Percentiles rank a stretch among this genome's conserved stretches.
Evolutionary conservation across 371 early-diverging fungal species (phyloP).

Genomic region (Mucor velutinosus): DNA sequence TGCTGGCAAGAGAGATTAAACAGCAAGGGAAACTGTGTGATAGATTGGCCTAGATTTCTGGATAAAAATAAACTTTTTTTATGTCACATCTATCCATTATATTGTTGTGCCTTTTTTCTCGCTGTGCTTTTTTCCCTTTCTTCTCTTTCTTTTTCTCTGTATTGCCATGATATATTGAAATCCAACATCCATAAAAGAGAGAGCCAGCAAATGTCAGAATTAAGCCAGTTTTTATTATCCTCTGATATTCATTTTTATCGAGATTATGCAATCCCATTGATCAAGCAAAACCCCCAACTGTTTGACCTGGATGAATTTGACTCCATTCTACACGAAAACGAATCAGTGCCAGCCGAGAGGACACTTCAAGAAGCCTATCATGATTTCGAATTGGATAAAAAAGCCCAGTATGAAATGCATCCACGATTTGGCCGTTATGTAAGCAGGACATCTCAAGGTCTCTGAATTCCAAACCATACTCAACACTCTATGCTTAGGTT

Average conservation of each 20-base stretch:
- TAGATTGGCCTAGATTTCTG: constrained; percentile 9
- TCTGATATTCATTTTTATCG: constrained; percentile 41
- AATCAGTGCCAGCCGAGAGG: constrained; percentile 8
- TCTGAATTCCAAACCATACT: too few species aligned
- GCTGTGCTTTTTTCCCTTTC: background rate
- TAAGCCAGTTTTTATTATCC: constrained; percentile 35
- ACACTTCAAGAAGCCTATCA: constrained; percentile 25
- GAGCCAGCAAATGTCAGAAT: constrained; percentile 12
- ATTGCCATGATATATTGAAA: constrained; percentile 1
- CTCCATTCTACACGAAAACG: constrained; percentile 19
- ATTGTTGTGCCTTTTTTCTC: background rate
- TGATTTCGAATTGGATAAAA: constrained; percentile 32
- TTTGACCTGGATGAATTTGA: constrained; percentile 46
- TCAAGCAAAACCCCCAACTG: constrained; percentile 22
- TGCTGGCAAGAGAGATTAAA: constrained; percentile 26
- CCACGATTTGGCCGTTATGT: constrained; percentile 50
- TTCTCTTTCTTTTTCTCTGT: constrained; percentile 9
- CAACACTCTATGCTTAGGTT: constrained; percentile 30
- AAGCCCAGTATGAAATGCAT: constrained; percentile 45
- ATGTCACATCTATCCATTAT: background rate
- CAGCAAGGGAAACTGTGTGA: background rate
- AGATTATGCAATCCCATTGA: constrained; percentile 39
- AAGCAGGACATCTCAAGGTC: too few species aligned
- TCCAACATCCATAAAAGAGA: background rate
- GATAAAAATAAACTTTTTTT: constrained; percentile 9